Percentiles rank a stretch among this genome's conserved stretches.
Evolutionary conservation across 176 grass and related monocot species (phyloP).

Genomic region (Carex littledalei): DNA sequence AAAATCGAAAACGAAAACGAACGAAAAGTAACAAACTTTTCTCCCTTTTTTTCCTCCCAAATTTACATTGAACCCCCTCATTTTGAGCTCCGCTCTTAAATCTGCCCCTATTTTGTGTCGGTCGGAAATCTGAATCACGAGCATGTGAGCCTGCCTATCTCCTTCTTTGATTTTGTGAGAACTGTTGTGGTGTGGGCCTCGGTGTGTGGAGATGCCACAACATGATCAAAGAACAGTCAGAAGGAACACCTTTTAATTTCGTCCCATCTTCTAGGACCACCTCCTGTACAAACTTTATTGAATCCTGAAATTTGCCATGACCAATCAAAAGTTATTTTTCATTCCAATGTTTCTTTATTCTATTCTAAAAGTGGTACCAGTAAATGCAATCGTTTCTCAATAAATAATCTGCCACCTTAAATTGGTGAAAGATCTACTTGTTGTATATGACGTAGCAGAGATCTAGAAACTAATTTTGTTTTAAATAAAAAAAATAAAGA

Average conservation of each 20-base stretch:
- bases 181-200: constrained; percentile 10
- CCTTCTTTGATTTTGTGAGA: constrained; percentile 37
- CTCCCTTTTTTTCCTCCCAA: neutral
- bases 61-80: constrained; percentile 52
- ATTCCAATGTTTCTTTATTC: neutral
- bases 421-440: neutral
- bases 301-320: constrained; percentile 49
- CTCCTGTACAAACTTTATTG: constrained; percentile 90
- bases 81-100: neutral
- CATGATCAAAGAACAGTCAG: constrained; percentile 82
- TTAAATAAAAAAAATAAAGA: neutral
- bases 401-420: neutral
- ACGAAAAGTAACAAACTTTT: constrained; percentile 15
- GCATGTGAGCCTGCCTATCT: constrained; percentile 23
- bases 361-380: neutral
- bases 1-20: constrained; percentile 11
- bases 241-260: constrained; percentile 78
- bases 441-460: neutral
- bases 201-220: constrained; percentile 67
- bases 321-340: neutral
- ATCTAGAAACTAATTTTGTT: neutral
- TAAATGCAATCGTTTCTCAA: neutral
- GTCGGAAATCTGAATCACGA: neutral
- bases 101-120: constrained; percentile 8
- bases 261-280: constrained; percentile 66